Conservation (phyloP, 768 basidiomycete species). For the Tricholoma furcatifolium region DNA sequence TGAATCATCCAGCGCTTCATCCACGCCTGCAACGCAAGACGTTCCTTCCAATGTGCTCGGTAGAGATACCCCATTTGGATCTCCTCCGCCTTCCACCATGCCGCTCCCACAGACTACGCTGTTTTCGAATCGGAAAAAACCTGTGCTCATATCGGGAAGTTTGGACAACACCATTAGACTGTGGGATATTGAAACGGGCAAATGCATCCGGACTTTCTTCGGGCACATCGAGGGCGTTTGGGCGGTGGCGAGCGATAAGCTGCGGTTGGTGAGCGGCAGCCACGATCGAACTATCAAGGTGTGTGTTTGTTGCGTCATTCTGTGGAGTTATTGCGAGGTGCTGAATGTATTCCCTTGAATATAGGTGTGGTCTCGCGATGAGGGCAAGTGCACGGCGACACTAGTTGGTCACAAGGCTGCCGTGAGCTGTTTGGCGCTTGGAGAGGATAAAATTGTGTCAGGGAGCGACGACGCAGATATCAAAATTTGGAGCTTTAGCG, state of each 20-base stretch:
- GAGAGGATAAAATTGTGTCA: conserved; percentile 96
- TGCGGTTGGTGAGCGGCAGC: conserved; percentile 88
- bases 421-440: conserved; percentile 85
- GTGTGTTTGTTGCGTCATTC: conserved; percentile 18
- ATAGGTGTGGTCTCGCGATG: conserved; percentile 92
- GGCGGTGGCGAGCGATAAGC: conserved; percentile 90
- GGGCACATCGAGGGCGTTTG: conserved; percentile 99
- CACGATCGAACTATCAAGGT: conserved; percentile 99
- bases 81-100: neutral
- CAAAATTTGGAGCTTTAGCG: conserved; percentile 77
- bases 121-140: conserved; percentile 43
- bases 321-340: neutral
- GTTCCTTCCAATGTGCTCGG: neutral
- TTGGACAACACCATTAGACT: conserved; percentile 94
- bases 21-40: neutral
- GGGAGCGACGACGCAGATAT: conserved; percentile 92
- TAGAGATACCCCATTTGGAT: neutral
- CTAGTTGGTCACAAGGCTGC: conserved; percentile 93
- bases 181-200: conserved; percentile 92
- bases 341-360: conserved; percentile 3
- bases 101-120: neutral
- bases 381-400: conserved; percentile 83
- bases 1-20: neutral
- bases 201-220: conserved; percentile 79
- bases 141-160: conserved; percentile 84